A percentile compares a stretch with the other conserved stretches of the same genome.
phyloP scores from a whole-genome alignment of 352 stramenopile genomes.

The Elongisporangium senticosum region DNA sequence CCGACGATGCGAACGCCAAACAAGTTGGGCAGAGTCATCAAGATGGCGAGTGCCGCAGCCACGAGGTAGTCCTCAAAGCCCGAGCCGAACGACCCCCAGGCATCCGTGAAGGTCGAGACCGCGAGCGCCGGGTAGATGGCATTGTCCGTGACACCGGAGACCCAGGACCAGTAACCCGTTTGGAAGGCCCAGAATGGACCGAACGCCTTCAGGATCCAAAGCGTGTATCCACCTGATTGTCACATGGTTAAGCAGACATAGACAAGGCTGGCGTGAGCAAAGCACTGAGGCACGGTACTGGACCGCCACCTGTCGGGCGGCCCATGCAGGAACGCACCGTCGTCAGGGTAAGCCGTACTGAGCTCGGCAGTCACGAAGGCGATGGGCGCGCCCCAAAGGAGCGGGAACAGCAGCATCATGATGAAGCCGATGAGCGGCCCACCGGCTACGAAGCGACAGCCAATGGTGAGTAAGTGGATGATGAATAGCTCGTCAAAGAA shows the following conservation, averaged over 20 bases:
- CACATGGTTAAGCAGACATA: not conserved
- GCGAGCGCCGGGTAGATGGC: constrained; percentile 88
- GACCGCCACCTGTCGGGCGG: not conserved
- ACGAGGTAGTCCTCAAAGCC: constrained; percentile 30
- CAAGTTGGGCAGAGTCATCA: constrained; percentile 35
- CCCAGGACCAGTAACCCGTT: constrained; percentile 79
- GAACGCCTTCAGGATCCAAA: constrained; percentile 90
- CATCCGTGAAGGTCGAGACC: constrained; percentile 33
- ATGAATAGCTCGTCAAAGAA: not conserved
- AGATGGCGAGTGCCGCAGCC: constrained; percentile 34
- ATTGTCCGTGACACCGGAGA: constrained; percentile 90
- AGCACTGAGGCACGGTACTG: not conserved
- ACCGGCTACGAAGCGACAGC: constrained; percentile 13
- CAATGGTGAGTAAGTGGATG: not conserved
- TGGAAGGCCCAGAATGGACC: constrained; percentile 84
- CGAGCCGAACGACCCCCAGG: constrained; percentile 24
- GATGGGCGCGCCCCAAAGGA: constrained; percentile 89
- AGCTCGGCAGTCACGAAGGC: constrained; percentile 91
- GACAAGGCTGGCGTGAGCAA: not conserved
- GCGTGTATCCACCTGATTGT: constrained; percentile 67
- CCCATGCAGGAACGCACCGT: constrained; percentile 16
- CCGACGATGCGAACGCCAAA: constrained; percentile 79
- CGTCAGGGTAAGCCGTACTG: constrained; percentile 83
- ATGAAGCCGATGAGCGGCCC: constrained; percentile 77
- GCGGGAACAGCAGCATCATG: constrained; percentile 80